These are phyloP conservation scores for Sextonia rubra DNA, from an alignment of 164 flowering plant genomes.

Conservation along the genomic window DNA sequence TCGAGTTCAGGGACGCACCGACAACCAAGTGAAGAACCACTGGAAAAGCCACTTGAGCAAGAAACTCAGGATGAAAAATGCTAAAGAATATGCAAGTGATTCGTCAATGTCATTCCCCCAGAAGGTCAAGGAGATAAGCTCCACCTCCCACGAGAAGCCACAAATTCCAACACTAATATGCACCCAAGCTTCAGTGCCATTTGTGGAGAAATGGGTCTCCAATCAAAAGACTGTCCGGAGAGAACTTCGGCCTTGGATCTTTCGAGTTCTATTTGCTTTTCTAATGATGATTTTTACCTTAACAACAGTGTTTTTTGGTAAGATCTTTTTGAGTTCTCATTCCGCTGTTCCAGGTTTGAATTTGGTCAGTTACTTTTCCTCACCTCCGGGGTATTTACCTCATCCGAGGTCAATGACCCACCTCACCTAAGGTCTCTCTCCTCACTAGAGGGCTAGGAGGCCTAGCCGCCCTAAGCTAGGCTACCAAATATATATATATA, in stretches of 20 bases:
- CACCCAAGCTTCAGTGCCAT: neutral
- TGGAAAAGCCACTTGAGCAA: conserved; percentile 42
- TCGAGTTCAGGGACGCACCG: conserved; percentile 40
- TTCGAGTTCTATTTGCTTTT: conserved; percentile 8
- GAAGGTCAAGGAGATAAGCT: neutral
- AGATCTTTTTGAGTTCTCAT: no score
- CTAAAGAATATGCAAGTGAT: neutral
- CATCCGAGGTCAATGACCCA: no score
- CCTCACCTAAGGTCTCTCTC: no score
- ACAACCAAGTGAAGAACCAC: conserved; percentile 44
- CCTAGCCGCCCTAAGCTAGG: no score
- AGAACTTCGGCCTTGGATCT: neutral
- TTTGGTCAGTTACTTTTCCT: no score
- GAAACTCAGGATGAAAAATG: conserved; percentile 19
- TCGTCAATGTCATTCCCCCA: conserved; percentile 1
- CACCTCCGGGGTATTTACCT: no score
- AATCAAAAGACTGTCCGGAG: neutral
- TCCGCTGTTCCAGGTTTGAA: no score
- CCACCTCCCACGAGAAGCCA: neutral
- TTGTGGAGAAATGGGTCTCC: neutral
- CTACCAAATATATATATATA: no score
- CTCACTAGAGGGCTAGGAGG: no score
- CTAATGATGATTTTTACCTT: conserved; percentile 8
- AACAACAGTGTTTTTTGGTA: conserved; percentile 1
- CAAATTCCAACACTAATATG: neutral